Evolutionary conservation across 306 rosid species (phyloP), one percentile per base, ranked within the genome.

Genomic region (Coriaria nepalensis): DNA sequence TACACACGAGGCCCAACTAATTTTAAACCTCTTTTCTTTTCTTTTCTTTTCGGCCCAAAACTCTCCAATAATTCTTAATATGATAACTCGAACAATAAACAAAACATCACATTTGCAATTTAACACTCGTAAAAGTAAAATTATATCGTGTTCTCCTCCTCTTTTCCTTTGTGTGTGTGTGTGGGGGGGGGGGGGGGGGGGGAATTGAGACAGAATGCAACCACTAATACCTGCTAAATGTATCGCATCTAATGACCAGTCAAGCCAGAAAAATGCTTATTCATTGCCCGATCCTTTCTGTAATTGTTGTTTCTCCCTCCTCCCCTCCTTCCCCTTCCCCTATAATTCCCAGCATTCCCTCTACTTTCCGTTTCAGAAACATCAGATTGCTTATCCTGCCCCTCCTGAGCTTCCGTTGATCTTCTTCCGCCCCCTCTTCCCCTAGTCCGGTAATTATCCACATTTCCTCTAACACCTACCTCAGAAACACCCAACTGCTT

Each of bases 251-350:
- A 55, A 52, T 7, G 55, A 61, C 97, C 97, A 49, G 84, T 36
- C 53, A 88, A 5, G 41, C 97, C 82, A 62, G 97, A 67, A 68
- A 88, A 84, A 73, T 84, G 95, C 57, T 84, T 88, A 43, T 68
- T 82, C 88, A 71, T 75, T 63, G 97, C 86, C 41, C 70, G 72
- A 73, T 88, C 97, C 82, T 88, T 88, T 59, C 79, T 61, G 80
- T 68, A 64, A 57, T 79, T 66, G 58, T 81, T 74, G 60, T 44
- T 70, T 56, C 87, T 61, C 37, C 60, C 62, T 7, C 65, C 49
- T 39, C 73, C 60, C 36, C 76, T 45, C 45, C 73, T 46, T 54
- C 73, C 78, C 13, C 64, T 53, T 36, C 68, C 78, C 58, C 70
- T 40, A 35, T 45, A 15, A 40, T 56, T 68, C 33, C 58, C 58